Conservation (phyloP, 1,139 yeast species). For the Yamadazyma spencermartinsiae region DNA sequence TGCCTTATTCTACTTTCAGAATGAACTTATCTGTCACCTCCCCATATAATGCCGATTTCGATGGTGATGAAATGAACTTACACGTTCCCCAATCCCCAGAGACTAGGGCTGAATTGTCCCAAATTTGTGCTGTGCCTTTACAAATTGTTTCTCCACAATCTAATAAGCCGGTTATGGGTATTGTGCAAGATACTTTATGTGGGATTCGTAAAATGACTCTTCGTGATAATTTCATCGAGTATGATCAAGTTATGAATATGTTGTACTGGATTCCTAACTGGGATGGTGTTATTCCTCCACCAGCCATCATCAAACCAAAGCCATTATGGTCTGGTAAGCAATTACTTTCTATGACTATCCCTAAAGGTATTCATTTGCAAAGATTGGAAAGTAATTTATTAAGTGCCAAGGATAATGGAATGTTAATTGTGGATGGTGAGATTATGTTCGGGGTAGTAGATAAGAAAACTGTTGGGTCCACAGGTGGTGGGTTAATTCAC, state of each 20-base stretch:
- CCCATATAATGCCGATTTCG: constrained; percentile 99
- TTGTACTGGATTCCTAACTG: constrained; percentile 97
- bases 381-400: constrained; percentile 85
- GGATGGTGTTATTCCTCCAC: constrained; percentile 99
- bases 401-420: constrained; percentile 88
- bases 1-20: constrained; percentile 98
- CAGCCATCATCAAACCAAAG: constrained; percentile 90
- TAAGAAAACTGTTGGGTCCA: constrained; percentile 97
- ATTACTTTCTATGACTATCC: constrained; percentile 87
- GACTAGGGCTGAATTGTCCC: constrained; percentile 93
- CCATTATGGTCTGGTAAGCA: constrained; percentile 99
- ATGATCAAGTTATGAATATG: constrained; percentile 94
- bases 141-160: constrained; percentile 99
- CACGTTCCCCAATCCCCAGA: constrained; percentile 99
- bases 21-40: constrained; percentile 95
- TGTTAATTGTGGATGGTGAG: constrained; percentile 90
- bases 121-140: constrained; percentile 93
- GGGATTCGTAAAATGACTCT: constrained; percentile 95
- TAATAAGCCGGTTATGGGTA: constrained; percentile 99
- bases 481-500: constrained; percentile 97
- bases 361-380: constrained; percentile 92
- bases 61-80: constrained; percentile 99
- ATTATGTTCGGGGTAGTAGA: constrained; percentile 97
- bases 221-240: constrained; percentile 84
- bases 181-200: constrained; percentile 97